These are phyloP conservation scores for Ascochyta viciae-villosae DNA, from an alignment of 2,329 filamentous ascomycete genomes.

Conservation along the genomic window DNA sequence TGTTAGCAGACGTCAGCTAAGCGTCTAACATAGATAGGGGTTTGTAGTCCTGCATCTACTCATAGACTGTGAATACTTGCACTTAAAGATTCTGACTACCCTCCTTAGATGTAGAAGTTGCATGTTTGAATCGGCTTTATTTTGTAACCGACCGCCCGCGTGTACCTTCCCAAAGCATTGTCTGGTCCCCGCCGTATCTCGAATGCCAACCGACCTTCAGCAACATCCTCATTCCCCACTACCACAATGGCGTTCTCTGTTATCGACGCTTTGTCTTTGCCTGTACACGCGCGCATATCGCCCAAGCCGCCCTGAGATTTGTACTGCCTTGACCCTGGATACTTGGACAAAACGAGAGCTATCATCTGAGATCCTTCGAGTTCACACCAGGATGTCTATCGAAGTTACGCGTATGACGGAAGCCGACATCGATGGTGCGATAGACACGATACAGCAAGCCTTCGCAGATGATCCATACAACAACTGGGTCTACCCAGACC, in stretches of 20 bases:
- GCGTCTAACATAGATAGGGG: no score
- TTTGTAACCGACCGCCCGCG: not conserved
- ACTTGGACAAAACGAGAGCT: not conserved
- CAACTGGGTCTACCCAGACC: constrained; percentile 68
- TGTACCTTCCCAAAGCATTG: constrained; percentile 12
- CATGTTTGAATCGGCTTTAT: no score
- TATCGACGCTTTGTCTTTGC: not conserved
- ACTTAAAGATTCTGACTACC: no score
- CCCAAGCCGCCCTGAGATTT: not conserved
- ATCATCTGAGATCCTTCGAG: not conserved
- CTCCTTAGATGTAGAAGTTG: no score
- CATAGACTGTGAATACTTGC: no score
- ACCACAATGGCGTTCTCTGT: constrained; percentile 19
- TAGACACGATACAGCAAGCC: constrained; percentile 70
- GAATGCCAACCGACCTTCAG: constrained; percentile 6
- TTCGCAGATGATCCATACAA: constrained; percentile 73
- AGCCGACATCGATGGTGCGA: constrained; percentile 67
- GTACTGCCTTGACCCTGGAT: not conserved
- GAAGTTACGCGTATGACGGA: constrained; percentile 63
- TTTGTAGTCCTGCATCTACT: no score
- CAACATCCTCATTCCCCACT: constrained; percentile 15
- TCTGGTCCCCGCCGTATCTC: constrained; percentile 7
- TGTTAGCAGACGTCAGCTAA: no score
- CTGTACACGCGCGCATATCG: not conserved
- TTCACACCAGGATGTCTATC: constrained; percentile 52